Base-by-base conservation (phyloP, 768 basidiomycete species). In the Naematelia aurantialba region DNA sequence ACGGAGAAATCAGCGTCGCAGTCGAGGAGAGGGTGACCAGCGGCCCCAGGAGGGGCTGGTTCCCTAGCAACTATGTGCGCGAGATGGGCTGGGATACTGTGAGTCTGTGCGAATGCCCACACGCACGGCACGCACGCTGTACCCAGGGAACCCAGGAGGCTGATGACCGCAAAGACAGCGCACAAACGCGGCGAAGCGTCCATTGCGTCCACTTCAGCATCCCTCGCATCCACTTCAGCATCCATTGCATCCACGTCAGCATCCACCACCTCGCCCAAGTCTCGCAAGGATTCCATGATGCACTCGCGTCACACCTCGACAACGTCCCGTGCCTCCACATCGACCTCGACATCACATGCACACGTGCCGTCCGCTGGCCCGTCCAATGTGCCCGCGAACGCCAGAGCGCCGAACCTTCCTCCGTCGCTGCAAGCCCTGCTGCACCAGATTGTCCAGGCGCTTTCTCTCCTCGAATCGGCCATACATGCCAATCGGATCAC, bases 61-160 rank as follows among this genome's bases (percentile, higher is more conserved):
- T 98, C 78, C 96, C 96, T 19, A 92, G 90, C 70, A 99, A 98
- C 78, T 98, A 96, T 61, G 79, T 46, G 3, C 25, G 49, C 39
- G 67, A 71, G 27, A 50, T 61, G 58, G 62, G 47, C 46, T 48
- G 45, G 56, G 58, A 62, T 45, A 45, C 57, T 39, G 66, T 68
- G 62, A 60, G 72, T 66, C 31, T 19, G 24, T 25, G 4, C 3
- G 14, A 27, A 5, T 22, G 14, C 5, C 5, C 22, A 14, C 4
- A 4, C 14, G 45, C 45, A 19, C 19, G 25, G 5, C 14, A n/a
- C 24, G 45, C 45, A 46, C 19, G 25, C 45, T 4, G 25, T n/a
- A 19, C 45, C 45, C 4, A 24, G 19, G 45, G 45, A 19, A 24
- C 19, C 19, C 45, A 46, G 45, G 14, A n/a, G 45, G n/a, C n/a